These are phyloP conservation scores for Sporothrix sp. DNA, from an alignment of 2,329 filamentous ascomycete genomes.

Conservation along the genomic window DNA sequence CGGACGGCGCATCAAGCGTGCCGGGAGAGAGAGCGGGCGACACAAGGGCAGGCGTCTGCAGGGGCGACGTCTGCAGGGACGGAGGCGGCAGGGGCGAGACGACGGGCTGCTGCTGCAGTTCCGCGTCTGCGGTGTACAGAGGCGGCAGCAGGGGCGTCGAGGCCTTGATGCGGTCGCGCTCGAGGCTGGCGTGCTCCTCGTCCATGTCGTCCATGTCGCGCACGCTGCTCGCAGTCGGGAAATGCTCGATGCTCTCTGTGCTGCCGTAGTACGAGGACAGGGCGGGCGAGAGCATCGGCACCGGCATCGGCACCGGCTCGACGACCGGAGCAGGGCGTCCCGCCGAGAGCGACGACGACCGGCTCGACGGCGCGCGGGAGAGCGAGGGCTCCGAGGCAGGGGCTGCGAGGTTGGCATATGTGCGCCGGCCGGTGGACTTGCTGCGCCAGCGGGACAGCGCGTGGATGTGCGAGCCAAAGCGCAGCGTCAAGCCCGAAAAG, in stretches of 20 bases:
- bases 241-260: constrained; percentile 41
- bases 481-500: constrained; percentile 51
- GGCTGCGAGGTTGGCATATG: constrained; percentile 35
- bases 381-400: constrained; percentile 71
- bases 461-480: constrained; percentile 54
- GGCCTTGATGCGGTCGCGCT: constrained; percentile 51
- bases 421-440: constrained; percentile 31
- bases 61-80: constrained; percentile 58
- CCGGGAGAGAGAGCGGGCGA: constrained; percentile 27
- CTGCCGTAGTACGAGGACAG: constrained; percentile 51
- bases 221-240: constrained; percentile 16
- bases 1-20: neutral
- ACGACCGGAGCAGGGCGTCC: constrained; percentile 34
- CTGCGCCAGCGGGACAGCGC: constrained; percentile 41
- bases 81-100: constrained; percentile 34
- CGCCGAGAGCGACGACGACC: constrained; percentile 70
- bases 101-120: constrained; percentile 24
- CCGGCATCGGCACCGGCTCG: constrained; percentile 32
- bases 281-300: constrained; percentile 42
- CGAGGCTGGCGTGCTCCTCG: constrained; percentile 38
- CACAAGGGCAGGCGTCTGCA: constrained; percentile 74
- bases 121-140: constrained; percentile 49
- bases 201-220: constrained; percentile 40
- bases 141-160: constrained; percentile 81
- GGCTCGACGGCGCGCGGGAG: constrained; percentile 59